A percentile compares a stretch with the other conserved stretches of the same genome.
Evolutionary conservation across 169 alveolate species (phyloP).

Genomic region (Perkinsus olseni): DNA sequence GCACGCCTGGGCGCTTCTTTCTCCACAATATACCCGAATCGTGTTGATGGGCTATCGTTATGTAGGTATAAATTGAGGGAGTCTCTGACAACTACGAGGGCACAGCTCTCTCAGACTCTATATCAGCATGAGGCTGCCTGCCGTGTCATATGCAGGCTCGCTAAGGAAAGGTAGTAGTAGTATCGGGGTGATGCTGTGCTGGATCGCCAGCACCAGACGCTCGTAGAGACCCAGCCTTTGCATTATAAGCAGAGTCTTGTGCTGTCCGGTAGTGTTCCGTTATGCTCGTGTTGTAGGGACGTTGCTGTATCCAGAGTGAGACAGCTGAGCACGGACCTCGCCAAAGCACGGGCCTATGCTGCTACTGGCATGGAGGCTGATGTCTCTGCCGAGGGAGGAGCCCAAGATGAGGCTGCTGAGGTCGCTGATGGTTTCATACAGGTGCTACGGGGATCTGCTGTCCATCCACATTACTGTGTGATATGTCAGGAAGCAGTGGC

Average conservation of each 20-base stretch:
- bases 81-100: conserved; percentile 24
- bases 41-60: too few species aligned
- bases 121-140: conserved; percentile 93
- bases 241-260: too few species aligned
- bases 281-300: neutral
- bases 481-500: neutral
- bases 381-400: neutral
- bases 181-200: neutral
- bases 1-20: too few species aligned
- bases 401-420: neutral
- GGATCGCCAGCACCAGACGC: too few species aligned
- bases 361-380: neutral
- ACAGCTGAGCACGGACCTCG: neutral
- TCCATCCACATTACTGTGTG: neutral
- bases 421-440: neutral
- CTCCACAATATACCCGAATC: too few species aligned
- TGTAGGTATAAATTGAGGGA: neutral
- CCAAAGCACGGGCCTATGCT: neutral
- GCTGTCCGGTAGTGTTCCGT: too few species aligned
- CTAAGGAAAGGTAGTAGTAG: conserved; percentile 59
- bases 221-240: too few species aligned
- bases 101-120: conserved; percentile 82
- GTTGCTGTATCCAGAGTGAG: neutral
- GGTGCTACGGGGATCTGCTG: neutral
- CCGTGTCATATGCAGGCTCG: conserved; percentile 80